phyloP scores from a whole-genome alignment of 495 filamentous ascomycete genomes.

The Patellaria atrata region DNA sequence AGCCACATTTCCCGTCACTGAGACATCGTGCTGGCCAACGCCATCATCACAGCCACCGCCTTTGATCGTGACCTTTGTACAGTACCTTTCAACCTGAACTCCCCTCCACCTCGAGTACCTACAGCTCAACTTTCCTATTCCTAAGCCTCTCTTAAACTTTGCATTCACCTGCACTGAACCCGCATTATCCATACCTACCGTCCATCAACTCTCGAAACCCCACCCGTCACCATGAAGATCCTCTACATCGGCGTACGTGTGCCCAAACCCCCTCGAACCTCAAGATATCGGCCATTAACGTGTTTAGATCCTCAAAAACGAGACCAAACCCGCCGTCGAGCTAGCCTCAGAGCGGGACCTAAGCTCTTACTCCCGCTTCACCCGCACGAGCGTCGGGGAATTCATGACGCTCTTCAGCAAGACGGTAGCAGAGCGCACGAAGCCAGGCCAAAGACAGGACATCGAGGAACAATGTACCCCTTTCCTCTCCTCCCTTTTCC shows the following conservation, averaged over 20 bases:
- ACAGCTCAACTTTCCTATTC: no score
- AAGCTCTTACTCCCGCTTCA: conserved; percentile 68
- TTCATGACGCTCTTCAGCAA: conserved; percentile 57
- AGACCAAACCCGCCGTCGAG: conserved; percentile 62
- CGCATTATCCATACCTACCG: no score
- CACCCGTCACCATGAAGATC: conserved; percentile 71
- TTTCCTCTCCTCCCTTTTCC: conserved; percentile 1
- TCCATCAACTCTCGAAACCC: no score
- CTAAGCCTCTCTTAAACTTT: no score
- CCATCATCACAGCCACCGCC: no score
- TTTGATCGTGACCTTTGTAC: no score
- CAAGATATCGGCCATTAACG: conserved; percentile 4
- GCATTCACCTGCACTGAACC: no score
- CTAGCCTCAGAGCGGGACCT: conserved; percentile 70
- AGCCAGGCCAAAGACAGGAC: conserved; percentile 77
- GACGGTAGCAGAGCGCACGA: conserved; percentile 67
- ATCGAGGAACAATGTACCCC: conserved; percentile 68
- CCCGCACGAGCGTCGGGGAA: conserved; percentile 46
- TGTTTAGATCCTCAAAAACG: conserved; percentile 64
- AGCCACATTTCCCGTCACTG: no score
- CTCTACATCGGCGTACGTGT: conserved; percentile 74
- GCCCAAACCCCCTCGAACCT: conserved; percentile 3
- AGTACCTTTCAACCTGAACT: no score
- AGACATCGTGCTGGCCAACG: no score
- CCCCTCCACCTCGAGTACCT: no score